These are phyloP conservation scores for Chytriomyces sp. DNA, from an alignment of 192 early-diverging fungal species.

Conservation along the genomic window DNA sequence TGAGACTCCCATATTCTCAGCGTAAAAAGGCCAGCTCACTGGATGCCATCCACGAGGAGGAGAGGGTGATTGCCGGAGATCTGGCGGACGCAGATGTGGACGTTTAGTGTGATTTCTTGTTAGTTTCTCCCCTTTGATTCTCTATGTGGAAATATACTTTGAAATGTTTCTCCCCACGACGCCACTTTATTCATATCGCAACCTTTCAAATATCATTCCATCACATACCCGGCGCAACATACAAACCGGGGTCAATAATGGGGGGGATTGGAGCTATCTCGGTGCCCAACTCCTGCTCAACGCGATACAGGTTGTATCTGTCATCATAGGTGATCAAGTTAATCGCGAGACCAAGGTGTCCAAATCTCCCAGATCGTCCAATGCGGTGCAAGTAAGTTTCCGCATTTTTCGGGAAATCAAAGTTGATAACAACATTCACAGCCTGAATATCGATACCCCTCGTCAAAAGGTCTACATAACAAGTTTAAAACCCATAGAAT, in stretches of 20 bases:
- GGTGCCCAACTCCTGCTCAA: constrained; percentile 97
- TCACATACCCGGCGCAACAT: constrained; percentile 45
- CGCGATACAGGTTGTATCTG: constrained; percentile 95
- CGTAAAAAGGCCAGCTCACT: constrained; percentile 81
- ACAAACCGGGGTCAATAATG: constrained; percentile 92
- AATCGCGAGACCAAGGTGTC: constrained; percentile 93
- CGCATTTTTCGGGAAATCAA: constrained; percentile 99
- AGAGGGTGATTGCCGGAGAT: constrained; percentile 90
- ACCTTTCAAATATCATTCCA: no score
- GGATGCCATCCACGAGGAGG: constrained; percentile 80
- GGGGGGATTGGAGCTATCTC: constrained; percentile 98
- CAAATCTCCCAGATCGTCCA: constrained; percentile 95
- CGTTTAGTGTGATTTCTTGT: constrained; percentile 33
- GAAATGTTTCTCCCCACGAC: background rate
- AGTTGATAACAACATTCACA: constrained; percentile 99
- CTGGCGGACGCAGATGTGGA: constrained; percentile 86
- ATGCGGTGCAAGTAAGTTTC: constrained; percentile 99
- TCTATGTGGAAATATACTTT: background rate
- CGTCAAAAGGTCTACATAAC: constrained; percentile 82
- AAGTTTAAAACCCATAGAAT: constrained; percentile 10
- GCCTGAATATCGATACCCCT: constrained; percentile 99
- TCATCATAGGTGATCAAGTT: constrained; percentile 99
- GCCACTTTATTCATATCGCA: no score
- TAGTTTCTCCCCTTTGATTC: background rate
- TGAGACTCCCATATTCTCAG: constrained; percentile 93